Conservation (phyloP, 805 yeast species). For the Saccharomycopsis malanga region DNA sequence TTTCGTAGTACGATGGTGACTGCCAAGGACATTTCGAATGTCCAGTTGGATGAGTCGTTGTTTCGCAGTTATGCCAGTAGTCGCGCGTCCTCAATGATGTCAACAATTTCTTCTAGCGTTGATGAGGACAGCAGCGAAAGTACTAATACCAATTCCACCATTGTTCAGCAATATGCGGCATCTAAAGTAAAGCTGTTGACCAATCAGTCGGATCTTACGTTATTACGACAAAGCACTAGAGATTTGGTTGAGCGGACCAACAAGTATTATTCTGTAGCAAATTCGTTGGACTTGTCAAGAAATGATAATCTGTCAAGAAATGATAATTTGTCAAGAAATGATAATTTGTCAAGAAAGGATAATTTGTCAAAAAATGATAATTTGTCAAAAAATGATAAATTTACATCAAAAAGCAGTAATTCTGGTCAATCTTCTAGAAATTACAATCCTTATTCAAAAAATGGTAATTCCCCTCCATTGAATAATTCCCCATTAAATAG, state of each 20-base stretch:
- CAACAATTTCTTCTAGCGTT: neutral
- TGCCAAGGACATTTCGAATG: slow-evolving; percentile 18
- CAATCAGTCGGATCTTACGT: neutral
- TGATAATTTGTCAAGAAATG: neutral
- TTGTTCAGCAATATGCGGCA: neutral
- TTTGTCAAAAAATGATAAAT: neutral
- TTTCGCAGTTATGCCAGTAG: slow-evolving; percentile 5
- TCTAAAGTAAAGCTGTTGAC: neutral
- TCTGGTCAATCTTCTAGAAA: neutral
- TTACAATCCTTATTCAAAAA: neutral
- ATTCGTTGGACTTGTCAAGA: neutral
- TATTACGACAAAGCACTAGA: slow-evolving; percentile 5
- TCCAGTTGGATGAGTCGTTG: slow-evolving; percentile 19
- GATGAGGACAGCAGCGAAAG: neutral
- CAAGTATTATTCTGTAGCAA: slow-evolving; percentile 9
- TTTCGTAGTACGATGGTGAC: slow-evolving; percentile 20
- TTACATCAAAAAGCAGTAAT: neutral
- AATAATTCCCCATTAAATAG: neutral
- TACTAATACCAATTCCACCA: neutral
- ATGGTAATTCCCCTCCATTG: neutral
- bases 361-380: neutral
- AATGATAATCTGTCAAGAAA: neutral
- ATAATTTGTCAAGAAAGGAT: neutral
- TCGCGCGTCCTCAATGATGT: slow-evolving; percentile 1
- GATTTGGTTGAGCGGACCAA: slow-evolving; percentile 11